A percentile compares a stretch with the other conserved stretches of the same genome.
These are phyloP conservation scores for Cladosporium cucumerinum DNA, from an alignment of 2,329 filamentous ascomycete genomes.

Conservation along the genomic window DNA sequence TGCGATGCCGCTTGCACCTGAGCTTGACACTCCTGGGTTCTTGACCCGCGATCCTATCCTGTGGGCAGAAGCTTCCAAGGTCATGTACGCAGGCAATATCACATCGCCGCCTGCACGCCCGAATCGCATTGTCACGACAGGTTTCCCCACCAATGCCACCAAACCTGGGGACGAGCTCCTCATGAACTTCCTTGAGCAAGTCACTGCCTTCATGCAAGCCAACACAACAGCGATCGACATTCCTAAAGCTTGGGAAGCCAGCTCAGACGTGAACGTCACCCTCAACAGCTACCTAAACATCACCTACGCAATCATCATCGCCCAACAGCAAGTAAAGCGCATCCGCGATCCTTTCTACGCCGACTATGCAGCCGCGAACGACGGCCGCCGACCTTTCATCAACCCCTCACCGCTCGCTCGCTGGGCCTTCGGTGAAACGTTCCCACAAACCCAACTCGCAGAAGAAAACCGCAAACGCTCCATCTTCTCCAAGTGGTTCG, in stretches of 20 bases:
- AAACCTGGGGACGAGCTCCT: slow-evolving; percentile 40
- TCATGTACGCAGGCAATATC: slow-evolving; percentile 45
- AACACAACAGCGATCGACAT: slow-evolving; percentile 38
- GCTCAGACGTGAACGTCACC: slow-evolving; percentile 30
- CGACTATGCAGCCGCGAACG: slow-evolving; percentile 47
- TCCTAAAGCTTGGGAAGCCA: slow-evolving; percentile 35
- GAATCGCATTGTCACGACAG: slow-evolving; percentile 40
- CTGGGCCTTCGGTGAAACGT: slow-evolving; percentile 47
- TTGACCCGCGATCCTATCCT: slow-evolving; percentile 45
- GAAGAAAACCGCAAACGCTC: slow-evolving; percentile 51
- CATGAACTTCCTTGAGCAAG: slow-evolving; percentile 43
- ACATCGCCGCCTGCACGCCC: slow-evolving; percentile 43
- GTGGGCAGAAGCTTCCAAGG: slow-evolving; percentile 44
- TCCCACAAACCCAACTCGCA: slow-evolving; percentile 37
- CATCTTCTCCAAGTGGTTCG: slow-evolving; percentile 49
- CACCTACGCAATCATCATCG: slow-evolving; percentile 48
- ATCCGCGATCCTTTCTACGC: slow-evolving; percentile 50
- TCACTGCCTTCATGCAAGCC: slow-evolving; percentile 43
- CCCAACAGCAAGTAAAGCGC: slow-evolving; percentile 46
- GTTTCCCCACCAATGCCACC: slow-evolving; percentile 40
- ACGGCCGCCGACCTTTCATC: slow-evolving; percentile 48
- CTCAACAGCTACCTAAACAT: slow-evolving; percentile 41
- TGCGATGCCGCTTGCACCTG: slow-evolving; percentile 48
- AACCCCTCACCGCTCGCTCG: slow-evolving; percentile 49
- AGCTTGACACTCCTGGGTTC: slow-evolving; percentile 48